phyloP scores from a whole-genome alignment of 139 green algal species.

The Trebouxia sp. region DNA sequence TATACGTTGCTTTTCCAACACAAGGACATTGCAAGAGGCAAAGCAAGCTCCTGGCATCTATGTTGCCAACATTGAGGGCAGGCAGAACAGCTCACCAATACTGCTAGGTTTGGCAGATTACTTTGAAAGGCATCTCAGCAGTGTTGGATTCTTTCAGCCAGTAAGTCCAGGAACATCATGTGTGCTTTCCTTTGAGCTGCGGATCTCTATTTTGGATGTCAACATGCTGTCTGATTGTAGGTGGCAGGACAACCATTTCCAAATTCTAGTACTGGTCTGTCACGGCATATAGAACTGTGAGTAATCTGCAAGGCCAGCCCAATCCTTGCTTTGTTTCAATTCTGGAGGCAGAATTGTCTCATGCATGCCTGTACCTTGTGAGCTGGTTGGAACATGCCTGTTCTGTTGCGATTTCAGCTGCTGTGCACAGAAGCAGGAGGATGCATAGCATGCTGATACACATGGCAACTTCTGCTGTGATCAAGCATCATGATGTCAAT shows the following conservation, averaged over 20 bases:
- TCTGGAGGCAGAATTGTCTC: not conserved
- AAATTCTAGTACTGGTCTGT: constrained; percentile 6
- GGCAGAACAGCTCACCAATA: constrained; percentile 53
- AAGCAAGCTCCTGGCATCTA: constrained; percentile 33
- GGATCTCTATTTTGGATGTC: no score
- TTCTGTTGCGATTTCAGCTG: no score
- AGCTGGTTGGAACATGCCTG: not conserved
- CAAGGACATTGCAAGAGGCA: not conserved
- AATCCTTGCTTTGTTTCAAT: not conserved
- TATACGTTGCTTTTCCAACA: not conserved
- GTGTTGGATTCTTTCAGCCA: constrained; percentile 56
- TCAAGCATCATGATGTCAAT: no score
- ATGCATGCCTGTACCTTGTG: not conserved
- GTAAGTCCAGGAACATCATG: constrained; percentile 4
- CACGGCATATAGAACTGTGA: constrained; percentile 14
- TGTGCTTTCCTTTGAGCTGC: no score
- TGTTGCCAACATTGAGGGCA: constrained; percentile 54
- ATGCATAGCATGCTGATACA: no score
- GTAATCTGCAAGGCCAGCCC: not conserved
- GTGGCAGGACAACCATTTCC: constrained; percentile 16
- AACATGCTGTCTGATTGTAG: no score
- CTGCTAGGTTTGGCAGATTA: constrained; percentile 69
- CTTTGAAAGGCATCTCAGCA: constrained; percentile 48
- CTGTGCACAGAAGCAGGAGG: no score
- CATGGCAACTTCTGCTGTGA: no score